A percentile compares a stretch with the other conserved stretches of the same genome.
Evolutionary conservation across 202 grass and related monocot species (phyloP).

Genomic region (Hordeum pubiflorum): DNA sequence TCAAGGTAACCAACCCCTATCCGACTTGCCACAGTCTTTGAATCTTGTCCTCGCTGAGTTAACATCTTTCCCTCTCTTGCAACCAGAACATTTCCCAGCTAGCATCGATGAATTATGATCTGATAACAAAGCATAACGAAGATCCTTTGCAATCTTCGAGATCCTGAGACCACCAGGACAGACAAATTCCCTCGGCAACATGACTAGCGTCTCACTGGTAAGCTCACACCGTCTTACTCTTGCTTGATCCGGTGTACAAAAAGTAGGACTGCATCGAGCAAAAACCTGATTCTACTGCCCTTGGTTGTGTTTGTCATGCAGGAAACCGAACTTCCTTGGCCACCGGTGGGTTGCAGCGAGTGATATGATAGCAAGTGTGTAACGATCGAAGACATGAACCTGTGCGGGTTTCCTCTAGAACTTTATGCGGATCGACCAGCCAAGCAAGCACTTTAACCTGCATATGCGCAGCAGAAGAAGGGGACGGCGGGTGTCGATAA

Average conservation of each 20-base stretch:
- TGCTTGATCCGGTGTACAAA: neutral
- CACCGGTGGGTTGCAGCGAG: neutral
- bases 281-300: neutral
- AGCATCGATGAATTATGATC: slow-evolving; percentile 90
- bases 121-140: slow-evolving; percentile 69
- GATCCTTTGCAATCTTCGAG: slow-evolving; percentile 57
- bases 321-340: neutral
- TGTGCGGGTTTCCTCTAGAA: neutral
- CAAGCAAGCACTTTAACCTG: neutral
- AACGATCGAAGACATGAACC: neutral
- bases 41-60: neutral
- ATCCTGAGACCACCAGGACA: slow-evolving; percentile 33
- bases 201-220: neutral
- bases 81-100: slow-evolving; percentile 90
- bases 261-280: neutral
- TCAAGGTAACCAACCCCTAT: slow-evolving; percentile 49
- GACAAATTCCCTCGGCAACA: neutral
- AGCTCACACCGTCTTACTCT: neutral
- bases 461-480: neutral
- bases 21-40: neutral
- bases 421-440: neutral
- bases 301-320: neutral
- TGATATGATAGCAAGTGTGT: neutral
- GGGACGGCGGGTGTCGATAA: neutral
- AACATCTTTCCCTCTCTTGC: neutral